Evolutionary conservation across 306 rosid genomes (phyloP).

Genomic region (Erythrophleum fordii): DNA sequence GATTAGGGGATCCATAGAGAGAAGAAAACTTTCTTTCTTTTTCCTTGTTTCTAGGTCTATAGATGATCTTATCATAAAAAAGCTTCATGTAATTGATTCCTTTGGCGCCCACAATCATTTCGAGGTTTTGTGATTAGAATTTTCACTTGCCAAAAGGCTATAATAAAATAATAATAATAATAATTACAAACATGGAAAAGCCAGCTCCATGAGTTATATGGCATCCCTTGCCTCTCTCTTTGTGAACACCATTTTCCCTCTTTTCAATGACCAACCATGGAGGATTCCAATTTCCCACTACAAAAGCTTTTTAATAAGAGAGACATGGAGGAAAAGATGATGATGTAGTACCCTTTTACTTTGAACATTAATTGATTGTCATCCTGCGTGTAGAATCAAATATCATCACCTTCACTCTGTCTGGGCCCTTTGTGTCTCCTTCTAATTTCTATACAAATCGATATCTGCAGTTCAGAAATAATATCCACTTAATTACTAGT

Average conservation of each 20-base stretch:
- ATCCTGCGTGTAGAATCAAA: constrained; percentile 31
- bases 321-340: constrained; percentile 2
- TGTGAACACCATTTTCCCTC: constrained; percentile 7
- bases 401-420: constrained; percentile 19
- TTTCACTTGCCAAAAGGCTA: constrained; percentile 35
- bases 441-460: constrained; percentile 21
- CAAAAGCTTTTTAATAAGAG: constrained; percentile 44
- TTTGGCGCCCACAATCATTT: constrained; percentile 42
- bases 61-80: constrained; percentile 15
- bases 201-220: constrained; percentile 39
- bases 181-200: constrained; percentile 19
- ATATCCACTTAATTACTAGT: neutral
- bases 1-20: constrained; percentile 1
- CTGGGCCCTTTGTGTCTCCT: constrained; percentile 47
- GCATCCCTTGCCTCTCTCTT: constrained; percentile 27
- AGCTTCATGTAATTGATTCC: constrained; percentile 35
- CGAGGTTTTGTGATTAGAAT: constrained; percentile 44
- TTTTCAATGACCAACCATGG: constrained; percentile 41
- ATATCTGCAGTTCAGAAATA: constrained; percentile 7
- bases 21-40: neutral
- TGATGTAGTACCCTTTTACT: constrained; percentile 39
- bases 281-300: constrained; percentile 34
- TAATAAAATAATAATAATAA: neutral
- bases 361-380: constrained; percentile 38
- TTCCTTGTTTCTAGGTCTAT: neutral